phyloP scores from a whole-genome alignment of 371 early-diverging fungal genomes.

The Mortierella sp. region DNA sequence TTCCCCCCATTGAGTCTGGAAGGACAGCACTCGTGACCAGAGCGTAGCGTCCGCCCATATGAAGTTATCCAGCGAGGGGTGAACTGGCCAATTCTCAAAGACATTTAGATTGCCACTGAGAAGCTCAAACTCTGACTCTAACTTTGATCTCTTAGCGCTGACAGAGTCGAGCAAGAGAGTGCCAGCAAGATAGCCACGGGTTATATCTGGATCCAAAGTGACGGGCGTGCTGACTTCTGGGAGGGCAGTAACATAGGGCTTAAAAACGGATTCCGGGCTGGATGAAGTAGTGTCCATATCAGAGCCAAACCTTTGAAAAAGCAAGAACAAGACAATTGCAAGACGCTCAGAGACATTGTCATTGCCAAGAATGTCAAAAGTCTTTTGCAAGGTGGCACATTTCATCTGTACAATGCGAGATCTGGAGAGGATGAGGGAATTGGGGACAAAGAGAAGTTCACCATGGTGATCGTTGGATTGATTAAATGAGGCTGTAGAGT shows the following conservation, averaged over 20 bases:
- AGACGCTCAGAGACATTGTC: slow-evolving; percentile 38
- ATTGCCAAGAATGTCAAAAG: slow-evolving; percentile 15
- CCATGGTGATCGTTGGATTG: slow-evolving; percentile 2
- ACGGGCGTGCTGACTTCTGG: slow-evolving; percentile 46
- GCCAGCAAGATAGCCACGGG: slow-evolving; percentile 54
- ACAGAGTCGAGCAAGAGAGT: slow-evolving; percentile 59
- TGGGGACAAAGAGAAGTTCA: slow-evolving; percentile 38
- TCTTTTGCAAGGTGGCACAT: slow-evolving; percentile 3
- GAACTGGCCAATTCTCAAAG: slow-evolving; percentile 47
- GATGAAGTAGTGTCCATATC: not conserved
- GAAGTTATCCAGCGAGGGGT: slow-evolving; percentile 58
- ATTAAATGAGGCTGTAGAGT: not conserved
- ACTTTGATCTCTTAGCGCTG: slow-evolving; percentile 46
- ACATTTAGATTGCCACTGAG: slow-evolving; percentile 34
- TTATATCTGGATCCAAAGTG: slow-evolving; percentile 31
- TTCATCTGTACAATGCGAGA: slow-evolving; percentile 14
- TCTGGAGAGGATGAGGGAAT: slow-evolving; percentile 24
- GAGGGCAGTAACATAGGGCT: slow-evolving; percentile 27
- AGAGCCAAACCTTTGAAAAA: slow-evolving; percentile 21
- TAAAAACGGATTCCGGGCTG: slow-evolving; percentile 1
- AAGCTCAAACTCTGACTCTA: slow-evolving; percentile 48
- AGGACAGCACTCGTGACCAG: slow-evolving; percentile 66
- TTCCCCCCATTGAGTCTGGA: slow-evolving; percentile 30
- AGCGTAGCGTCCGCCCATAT: slow-evolving; percentile 66
- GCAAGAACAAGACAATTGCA: slow-evolving; percentile 33